Conservation (phyloP, 371 early-diverging fungal species). For the Saksenaea oblongispora region DNA sequence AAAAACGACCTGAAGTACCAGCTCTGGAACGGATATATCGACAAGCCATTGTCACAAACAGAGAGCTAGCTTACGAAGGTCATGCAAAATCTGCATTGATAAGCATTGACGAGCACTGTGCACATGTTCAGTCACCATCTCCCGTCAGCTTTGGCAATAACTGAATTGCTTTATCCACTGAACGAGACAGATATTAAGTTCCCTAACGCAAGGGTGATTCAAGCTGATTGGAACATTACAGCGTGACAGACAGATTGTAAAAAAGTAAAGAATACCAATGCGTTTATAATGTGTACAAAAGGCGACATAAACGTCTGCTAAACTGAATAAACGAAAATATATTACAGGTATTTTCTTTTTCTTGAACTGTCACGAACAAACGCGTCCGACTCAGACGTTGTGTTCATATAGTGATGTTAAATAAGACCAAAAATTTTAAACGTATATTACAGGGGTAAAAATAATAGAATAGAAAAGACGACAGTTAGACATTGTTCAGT, state of each 20-base stretch:
- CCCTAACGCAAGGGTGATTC: neutral
- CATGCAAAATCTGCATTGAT: constrained; percentile 28
- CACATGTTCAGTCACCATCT: neutral
- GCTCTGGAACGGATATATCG: constrained; percentile 40
- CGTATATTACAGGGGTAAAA: too few relatives aligned
- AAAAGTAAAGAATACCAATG: constrained; percentile 2
- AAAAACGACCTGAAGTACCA: constrained; percentile 27
- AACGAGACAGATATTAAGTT: neutral
- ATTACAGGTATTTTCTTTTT: too few relatives aligned
- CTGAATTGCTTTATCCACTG: neutral
- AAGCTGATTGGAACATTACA: neutral
- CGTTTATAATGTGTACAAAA: neutral
- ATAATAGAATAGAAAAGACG: neutral
- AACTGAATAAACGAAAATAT: constrained; percentile 3
- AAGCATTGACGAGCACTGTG: constrained; percentile 1
- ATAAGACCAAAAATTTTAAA: too few relatives aligned
- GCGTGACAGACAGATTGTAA: neutral
- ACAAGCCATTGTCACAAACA: constrained; percentile 30
- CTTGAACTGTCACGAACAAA: too few relatives aligned
- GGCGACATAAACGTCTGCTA: neutral
- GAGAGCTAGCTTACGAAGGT: constrained; percentile 35
- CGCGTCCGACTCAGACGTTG: too few relatives aligned
- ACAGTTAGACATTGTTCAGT: constrained; percentile 16
- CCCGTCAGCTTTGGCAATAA: neutral
- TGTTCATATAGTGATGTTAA: too few relatives aligned